Evolutionary conservation across 2,329 filamentous ascomycete genomes (phyloP).

Genomic region (Aspergillus thermomutatus): DNA sequence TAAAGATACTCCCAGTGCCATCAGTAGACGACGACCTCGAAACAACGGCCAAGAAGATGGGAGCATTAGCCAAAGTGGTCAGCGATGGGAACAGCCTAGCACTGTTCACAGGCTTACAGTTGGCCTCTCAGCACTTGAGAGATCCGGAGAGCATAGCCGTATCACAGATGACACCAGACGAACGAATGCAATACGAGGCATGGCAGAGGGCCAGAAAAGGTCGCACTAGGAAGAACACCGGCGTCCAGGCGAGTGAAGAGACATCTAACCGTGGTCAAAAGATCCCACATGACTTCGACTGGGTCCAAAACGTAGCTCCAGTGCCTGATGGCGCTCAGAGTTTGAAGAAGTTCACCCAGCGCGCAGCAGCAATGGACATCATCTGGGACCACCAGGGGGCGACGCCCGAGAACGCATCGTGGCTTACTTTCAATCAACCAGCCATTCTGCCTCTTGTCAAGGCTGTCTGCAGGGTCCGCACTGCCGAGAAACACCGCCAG

Average conservation of each 20-base stretch:
- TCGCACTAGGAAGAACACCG: neutral
- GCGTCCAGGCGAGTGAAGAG: neutral
- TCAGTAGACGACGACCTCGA: constrained; percentile 15
- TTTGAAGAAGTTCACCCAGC: constrained; percentile 15
- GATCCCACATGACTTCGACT: constrained; percentile 10
- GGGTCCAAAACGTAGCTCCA: constrained; percentile 13
- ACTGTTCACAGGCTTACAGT: constrained; percentile 15
- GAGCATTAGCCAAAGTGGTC: constrained; percentile 12
- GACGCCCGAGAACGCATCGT: constrained; percentile 22
- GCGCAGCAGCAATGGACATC: constrained; percentile 19
- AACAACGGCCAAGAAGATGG: constrained; percentile 14
- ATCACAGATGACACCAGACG: constrained; percentile 11
- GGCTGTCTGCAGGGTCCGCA: constrained; percentile 18
- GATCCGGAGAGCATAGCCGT: constrained; percentile 11
- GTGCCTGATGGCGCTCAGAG: constrained; percentile 16
- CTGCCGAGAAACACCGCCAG: constrained; percentile 13
- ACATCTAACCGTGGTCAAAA: neutral
- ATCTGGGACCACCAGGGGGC: constrained; percentile 19
- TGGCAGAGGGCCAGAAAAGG: constrained; percentile 9
- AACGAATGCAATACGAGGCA: constrained; percentile 12
- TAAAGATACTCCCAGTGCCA: constrained; percentile 13
- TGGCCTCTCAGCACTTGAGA: constrained; percentile 2
- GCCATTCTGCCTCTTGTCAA: constrained; percentile 20
- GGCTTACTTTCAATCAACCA: constrained; percentile 18
- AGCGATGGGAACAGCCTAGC: constrained; percentile 18